Evolutionary conservation across 129 eudicot genomes (phyloP).

Genomic region (Chrysanthemum lavandulifolium): DNA sequence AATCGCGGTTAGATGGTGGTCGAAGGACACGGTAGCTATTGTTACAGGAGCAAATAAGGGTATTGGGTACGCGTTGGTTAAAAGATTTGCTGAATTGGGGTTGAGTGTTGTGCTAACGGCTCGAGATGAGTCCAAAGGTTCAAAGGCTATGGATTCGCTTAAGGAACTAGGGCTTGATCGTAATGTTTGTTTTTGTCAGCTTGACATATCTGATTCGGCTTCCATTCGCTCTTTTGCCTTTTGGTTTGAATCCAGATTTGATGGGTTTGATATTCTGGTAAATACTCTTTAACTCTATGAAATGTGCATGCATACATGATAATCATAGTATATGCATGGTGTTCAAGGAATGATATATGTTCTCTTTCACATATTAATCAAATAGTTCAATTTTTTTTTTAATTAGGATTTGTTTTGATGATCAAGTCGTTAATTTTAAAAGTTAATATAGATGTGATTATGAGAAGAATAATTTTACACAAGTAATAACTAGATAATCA

Average conservation of each 20-base stretch:
- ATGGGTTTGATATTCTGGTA: constrained; percentile 69
- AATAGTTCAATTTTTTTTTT: too few species aligned
- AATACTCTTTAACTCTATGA: constrained; percentile 28
- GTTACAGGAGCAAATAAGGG: constrained; percentile 94
- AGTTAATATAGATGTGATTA: too few species aligned
- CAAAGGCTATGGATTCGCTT: constrained; percentile 49
- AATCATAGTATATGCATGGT: too few species aligned
- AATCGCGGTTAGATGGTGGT: constrained; percentile 70
- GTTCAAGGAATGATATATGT: too few species aligned
- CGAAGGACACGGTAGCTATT: constrained; percentile 63
- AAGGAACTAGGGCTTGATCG: constrained; percentile 36
- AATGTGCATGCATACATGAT: background rate
- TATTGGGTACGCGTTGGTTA: constrained; percentile 75
- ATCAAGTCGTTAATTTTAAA: too few species aligned
- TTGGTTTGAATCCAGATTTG: constrained; percentile 50
- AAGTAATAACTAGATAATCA: too few species aligned
- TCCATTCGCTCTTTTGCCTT: constrained; percentile 55
- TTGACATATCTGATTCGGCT: constrained; percentile 56
- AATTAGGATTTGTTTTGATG: too few species aligned
- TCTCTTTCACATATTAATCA: too few species aligned
- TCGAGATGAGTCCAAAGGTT: constrained; percentile 50
- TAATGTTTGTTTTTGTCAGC: constrained; percentile 46
- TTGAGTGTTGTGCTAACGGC: constrained; percentile 71
- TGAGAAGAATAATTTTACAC: too few species aligned
- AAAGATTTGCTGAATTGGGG: constrained; percentile 64